phyloP scores from a whole-genome alignment of 148 eudicot genomes.

The Amaranthus cruentus region DNA sequence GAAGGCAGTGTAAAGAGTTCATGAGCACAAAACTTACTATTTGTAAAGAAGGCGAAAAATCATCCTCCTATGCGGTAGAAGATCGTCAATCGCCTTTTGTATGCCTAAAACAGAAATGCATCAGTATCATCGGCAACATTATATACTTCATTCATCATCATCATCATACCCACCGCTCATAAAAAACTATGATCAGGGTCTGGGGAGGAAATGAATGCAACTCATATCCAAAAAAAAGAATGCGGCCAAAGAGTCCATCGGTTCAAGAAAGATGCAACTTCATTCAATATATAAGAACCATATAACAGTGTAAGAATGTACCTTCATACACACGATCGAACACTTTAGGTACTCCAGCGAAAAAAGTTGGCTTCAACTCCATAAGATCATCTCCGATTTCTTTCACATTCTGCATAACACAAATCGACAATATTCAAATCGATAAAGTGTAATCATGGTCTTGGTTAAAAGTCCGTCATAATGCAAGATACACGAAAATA shows the following conservation, averaged over 20 bases:
- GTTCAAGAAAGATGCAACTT: background rate
- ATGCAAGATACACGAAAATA: background rate
- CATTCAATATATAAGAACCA: background rate
- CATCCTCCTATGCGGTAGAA: conserved; percentile 67
- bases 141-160: too few relatives aligned
- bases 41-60: conserved; percentile 68
- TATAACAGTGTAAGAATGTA: conserved; percentile 19
- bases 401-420: conserved; percentile 57
- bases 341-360: conserved; percentile 95
- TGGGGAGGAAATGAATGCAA: too few relatives aligned
- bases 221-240: too few relatives aligned
- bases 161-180: background rate
- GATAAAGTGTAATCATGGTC: background rate
- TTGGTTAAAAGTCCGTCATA: background rate
- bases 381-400: conserved; percentile 71
- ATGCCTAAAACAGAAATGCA: conserved; percentile 44
- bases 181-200: background rate
- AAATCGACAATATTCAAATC: conserved; percentile 1
- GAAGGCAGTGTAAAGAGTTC: background rate
- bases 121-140: background rate
- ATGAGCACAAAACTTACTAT: conserved; percentile 44
- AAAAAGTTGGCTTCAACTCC: conserved; percentile 89
- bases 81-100: conserved; percentile 58
- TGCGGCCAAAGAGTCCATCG: too few relatives aligned
- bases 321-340: conserved; percentile 91